These are phyloP conservation scores for Erysimum cheiranthoides DNA, from an alignment of 345 rosid species.

Conservation along the genomic window DNA sequence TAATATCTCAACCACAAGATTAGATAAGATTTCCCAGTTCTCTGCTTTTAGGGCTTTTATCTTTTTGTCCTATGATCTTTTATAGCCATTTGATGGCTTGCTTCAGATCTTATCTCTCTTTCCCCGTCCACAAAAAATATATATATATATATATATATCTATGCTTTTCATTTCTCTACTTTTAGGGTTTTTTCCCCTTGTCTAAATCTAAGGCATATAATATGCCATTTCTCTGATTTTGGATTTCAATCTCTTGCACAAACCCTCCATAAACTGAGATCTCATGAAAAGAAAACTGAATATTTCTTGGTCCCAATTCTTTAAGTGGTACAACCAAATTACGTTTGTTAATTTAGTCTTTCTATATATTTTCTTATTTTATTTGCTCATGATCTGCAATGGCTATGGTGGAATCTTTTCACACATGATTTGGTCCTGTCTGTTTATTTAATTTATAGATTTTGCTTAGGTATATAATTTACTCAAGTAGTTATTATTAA, in stretches of 20 bases:
- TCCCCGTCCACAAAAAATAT: neutral
- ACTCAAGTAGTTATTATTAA: constrained; percentile 33
- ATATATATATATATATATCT: too few species aligned
- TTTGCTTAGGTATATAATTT: neutral
- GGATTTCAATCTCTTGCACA: constrained; percentile 21
- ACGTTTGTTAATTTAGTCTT: constrained; percentile 22
- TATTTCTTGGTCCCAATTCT: constrained; percentile 20
- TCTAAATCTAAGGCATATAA: constrained; percentile 8
- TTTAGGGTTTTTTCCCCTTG: constrained; percentile 35
- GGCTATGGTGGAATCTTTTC: constrained; percentile 45
- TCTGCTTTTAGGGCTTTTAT: constrained; percentile 32
- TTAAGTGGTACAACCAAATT: constrained; percentile 37
- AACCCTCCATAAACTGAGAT: constrained; percentile 29
- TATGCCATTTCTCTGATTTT: constrained; percentile 12
- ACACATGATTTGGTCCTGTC: constrained; percentile 41
- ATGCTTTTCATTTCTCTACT: constrained; percentile 3
- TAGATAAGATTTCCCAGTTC: constrained; percentile 17
- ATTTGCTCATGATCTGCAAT: constrained; percentile 31
- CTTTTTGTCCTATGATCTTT: constrained; percentile 9
- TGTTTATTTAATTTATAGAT: constrained; percentile 16
- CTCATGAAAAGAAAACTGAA: constrained; percentile 25
- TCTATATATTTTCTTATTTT: constrained; percentile 25
- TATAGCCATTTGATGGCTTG: neutral
- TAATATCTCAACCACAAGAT: constrained; percentile 15
- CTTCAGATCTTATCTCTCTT: constrained; percentile 28